Evolutionary conservation across 2,329 filamentous ascomycete species (phyloP).

Genomic region (Apiospora saccharicola): DNA sequence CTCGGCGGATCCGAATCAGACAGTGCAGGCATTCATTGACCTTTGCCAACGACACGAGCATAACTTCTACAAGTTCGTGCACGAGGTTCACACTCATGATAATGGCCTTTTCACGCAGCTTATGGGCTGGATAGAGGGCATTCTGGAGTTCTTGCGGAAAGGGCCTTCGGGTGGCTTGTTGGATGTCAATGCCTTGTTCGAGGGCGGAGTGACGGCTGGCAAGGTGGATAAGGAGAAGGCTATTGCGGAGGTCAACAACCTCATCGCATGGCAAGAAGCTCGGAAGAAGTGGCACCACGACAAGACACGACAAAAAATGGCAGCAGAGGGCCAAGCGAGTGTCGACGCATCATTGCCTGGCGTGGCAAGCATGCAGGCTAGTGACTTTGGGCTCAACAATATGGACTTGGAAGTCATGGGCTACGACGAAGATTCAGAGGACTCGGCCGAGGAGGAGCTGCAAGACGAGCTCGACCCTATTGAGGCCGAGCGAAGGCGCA

Average conservation of each 20-base stretch:
- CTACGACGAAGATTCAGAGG: constrained; percentile 76
- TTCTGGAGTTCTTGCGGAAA: constrained; percentile 89
- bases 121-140: constrained; percentile 97
- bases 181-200: constrained; percentile 93
- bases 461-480: constrained; percentile 89
- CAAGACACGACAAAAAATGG: constrained; percentile 99
- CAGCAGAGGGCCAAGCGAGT: constrained; percentile 73
- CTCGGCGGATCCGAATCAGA: constrained; percentile 95
- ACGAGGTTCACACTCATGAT: constrained; percentile 96
- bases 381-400: constrained; percentile 89
- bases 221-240: constrained; percentile 75
- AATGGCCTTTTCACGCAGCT: constrained; percentile 95
- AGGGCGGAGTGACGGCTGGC: constrained; percentile 74
- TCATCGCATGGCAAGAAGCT: constrained; percentile 94
- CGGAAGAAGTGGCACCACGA: constrained; percentile 98
- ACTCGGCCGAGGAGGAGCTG: constrained; percentile 71
- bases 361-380: constrained; percentile 70
- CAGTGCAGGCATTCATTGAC: constrained; percentile 97
- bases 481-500: constrained; percentile 79
- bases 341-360: constrained; percentile 59
- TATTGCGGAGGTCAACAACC: constrained; percentile 79
- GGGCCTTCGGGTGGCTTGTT: constrained; percentile 86
- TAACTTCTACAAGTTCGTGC: constrained; percentile 98
- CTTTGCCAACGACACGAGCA: constrained; percentile 93
- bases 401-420: constrained; percentile 87